A percentile compares a stretch with the other conserved stretches of the same genome.
Evolutionary conservation across 306 rosid genomes (phyloP).

Genomic region (Castanea mollissima): DNA sequence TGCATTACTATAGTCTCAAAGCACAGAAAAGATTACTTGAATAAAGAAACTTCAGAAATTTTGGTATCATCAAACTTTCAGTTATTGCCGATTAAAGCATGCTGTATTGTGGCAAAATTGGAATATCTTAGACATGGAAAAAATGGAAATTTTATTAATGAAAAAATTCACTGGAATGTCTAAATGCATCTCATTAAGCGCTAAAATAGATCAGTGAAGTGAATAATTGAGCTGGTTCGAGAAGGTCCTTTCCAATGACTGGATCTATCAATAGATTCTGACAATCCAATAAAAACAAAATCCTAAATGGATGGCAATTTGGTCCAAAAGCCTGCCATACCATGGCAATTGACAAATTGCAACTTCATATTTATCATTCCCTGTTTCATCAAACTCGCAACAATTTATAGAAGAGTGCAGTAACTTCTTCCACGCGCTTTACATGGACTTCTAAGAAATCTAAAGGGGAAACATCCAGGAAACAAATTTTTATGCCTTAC

Average conservation of each 20-base stretch:
- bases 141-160: neutral
- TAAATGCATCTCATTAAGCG: neutral
- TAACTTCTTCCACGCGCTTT: neutral
- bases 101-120: neutral
- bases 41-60: neutral
- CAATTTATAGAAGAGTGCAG: neutral
- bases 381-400: too few relatives aligned
- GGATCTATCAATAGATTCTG: constrained; percentile 22
- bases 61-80: neutral
- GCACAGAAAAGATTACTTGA: neutral
- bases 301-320: neutral
- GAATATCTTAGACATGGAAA: neutral
- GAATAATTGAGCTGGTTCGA: neutral
- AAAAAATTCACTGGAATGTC: neutral
- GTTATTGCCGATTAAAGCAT: neutral
- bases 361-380: neutral
- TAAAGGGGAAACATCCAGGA: constrained; percentile 2
- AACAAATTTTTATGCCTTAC: constrained; percentile 49
- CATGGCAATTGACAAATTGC: neutral
- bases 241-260: neutral
- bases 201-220: neutral
- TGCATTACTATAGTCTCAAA: neutral
- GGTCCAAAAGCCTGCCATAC: neutral
- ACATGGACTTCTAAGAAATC: constrained; percentile 8
- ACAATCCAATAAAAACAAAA: constrained; percentile 4